These are phyloP conservation scores for Phytophthora fragariae DNA, from an alignment of 352 stramenopile genomes.

Conservation along the genomic window DNA sequence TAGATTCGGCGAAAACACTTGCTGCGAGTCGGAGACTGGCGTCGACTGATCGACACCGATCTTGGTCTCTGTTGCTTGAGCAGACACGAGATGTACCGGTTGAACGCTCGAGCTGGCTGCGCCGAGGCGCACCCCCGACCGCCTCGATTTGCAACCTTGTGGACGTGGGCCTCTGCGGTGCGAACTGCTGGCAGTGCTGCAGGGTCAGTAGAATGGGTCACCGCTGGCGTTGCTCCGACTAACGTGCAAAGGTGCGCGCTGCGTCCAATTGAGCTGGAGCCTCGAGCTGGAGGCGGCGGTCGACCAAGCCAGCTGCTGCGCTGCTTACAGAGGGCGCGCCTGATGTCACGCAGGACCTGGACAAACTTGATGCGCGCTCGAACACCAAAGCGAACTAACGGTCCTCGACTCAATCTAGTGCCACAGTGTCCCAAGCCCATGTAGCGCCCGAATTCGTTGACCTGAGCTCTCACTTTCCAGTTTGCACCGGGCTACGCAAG, in stretches of 20 bases:
- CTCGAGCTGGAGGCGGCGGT: not conserved
- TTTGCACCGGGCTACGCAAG: slow-evolving; percentile 9
- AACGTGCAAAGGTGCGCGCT: not conserved
- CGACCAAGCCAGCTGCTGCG: not conserved
- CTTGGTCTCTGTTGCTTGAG: not conserved
- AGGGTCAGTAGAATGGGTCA: too few relatives aligned
- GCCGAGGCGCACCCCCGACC: slow-evolving; percentile 4
- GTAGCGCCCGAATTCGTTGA: not conserved
- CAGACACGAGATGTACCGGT: slow-evolving; percentile 15
- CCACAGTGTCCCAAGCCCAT: not conserved
- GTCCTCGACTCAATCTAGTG: not conserved
- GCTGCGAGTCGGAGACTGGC: not conserved
- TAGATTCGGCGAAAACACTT: slow-evolving; percentile 17
- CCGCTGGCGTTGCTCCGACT: too few relatives aligned
- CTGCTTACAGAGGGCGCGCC: not conserved
- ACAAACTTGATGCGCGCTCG: not conserved
- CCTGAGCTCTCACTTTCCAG: slow-evolving; percentile 19
- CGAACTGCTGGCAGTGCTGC: too few relatives aligned
- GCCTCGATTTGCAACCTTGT: slow-evolving; percentile 12
- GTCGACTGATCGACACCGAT: not conserved
- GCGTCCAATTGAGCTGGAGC: not conserved
- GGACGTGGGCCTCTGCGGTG: not conserved
- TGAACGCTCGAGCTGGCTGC: slow-evolving; percentile 11
- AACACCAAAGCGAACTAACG: not conserved
- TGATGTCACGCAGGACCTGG: not conserved